Conservation (phyloP, 805 yeast genomes). For the Wickerhamomyces subpelliculosus region DNA sequence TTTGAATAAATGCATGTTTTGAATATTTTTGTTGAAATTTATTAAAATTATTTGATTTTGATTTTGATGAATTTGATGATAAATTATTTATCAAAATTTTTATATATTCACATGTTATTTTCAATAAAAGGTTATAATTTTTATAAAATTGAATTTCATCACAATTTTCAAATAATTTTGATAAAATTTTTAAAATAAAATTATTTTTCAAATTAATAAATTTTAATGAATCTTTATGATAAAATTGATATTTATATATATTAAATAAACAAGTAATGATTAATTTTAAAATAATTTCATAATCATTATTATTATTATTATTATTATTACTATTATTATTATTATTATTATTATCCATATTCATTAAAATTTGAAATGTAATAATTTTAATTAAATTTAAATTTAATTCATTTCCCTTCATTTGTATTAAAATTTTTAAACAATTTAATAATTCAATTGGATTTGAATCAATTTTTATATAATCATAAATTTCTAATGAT, state of each 20-base stretch:
- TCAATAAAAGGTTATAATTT: too few species aligned
- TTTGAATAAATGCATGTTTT: not conserved
- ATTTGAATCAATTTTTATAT: not conserved
- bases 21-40: too few species aligned
- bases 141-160: not conserved
- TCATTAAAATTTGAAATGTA: not conserved
- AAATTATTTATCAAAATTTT: too few species aligned
- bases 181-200: not conserved
- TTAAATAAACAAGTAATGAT: not conserved
- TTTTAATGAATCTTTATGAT: not conserved
- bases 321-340: too few species aligned
- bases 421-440: not conserved
- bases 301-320: too few species aligned
- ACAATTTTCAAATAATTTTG: not conserved
- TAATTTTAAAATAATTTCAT: not conserved
- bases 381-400: not conserved
- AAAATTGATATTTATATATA: not conserved
- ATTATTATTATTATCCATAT: not conserved
- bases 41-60: too few species aligned
- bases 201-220: too few species aligned
- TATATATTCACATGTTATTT: too few species aligned
- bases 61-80: too few species aligned
- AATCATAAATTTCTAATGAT: not conserved
- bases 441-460: not conserved
- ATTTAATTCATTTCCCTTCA: not conserved